Percentiles rank a stretch among this genome's conserved stretches.
phyloP scores from a whole-genome alignment of 495 filamentous ascomycete genomes.

The Penicillium maclennaniae region DNA sequence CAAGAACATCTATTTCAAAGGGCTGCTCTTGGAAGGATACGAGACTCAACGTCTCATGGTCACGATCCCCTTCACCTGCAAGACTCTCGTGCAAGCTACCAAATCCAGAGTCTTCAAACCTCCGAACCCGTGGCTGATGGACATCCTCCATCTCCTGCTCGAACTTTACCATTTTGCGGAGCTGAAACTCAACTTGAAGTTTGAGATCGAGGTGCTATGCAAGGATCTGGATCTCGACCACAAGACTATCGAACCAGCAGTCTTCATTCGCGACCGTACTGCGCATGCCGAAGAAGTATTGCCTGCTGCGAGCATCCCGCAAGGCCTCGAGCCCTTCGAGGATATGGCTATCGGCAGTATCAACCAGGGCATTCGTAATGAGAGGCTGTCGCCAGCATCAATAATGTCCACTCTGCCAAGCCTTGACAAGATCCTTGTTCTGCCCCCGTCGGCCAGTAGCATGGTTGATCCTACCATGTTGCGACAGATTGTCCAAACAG shows the following conservation, averaged over 20 bases:
- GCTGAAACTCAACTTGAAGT: constrained; percentile 90
- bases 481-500: constrained; percentile 74
- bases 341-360: constrained; percentile 72
- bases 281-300: constrained; percentile 56
- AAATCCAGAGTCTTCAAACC: constrained; percentile 86
- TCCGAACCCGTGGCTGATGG: constrained; percentile 96
- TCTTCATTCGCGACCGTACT: constrained; percentile 70
- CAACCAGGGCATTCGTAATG: constrained; percentile 60
- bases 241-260: constrained; percentile 79
- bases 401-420: constrained; percentile 76
- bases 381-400: constrained; percentile 67
- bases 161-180: constrained; percentile 92
- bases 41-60: constrained; percentile 85
- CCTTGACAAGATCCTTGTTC: constrained; percentile 64
- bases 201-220: constrained; percentile 96
- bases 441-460: constrained; percentile 71
- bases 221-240: constrained; percentile 85
- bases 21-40: constrained; percentile 86
- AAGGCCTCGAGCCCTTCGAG: constrained; percentile 72
- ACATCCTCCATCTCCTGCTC: constrained; percentile 79
- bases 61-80: constrained; percentile 95
- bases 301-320: constrained; percentile 53
- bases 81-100: constrained; percentile 79
- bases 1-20: constrained; percentile 94
- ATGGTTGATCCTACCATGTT: constrained; percentile 66